Conservation (phyloP, 1,284 basidiomycete species). For the Cutaneotrichosporon curvatum region DNA sequence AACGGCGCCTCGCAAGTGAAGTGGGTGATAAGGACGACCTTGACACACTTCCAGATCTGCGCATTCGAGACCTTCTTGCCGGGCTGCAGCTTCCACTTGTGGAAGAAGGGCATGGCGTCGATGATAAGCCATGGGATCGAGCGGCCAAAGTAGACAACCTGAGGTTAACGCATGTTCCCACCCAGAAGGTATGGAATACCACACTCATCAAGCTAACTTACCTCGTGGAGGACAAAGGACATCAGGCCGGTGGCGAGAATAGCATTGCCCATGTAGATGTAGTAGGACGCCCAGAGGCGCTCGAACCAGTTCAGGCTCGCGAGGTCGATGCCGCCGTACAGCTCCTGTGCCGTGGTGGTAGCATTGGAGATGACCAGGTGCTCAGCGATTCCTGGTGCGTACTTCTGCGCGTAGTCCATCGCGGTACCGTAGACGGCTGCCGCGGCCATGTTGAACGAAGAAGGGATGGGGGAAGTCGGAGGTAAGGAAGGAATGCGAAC, state of each 20-base stretch:
- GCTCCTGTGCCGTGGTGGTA: slow-evolving; percentile 34
- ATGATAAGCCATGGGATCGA: slow-evolving; percentile 93
- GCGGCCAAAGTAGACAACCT: slow-evolving; percentile 96
- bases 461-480: too few species aligned
- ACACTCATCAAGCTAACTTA: slow-evolving; percentile 47
- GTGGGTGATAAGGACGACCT: slow-evolving; percentile 88
- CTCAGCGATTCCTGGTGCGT: slow-evolving; percentile 35
- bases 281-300: slow-evolving; percentile 72
- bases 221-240: slow-evolving; percentile 91
- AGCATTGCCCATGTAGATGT: slow-evolving; percentile 80
- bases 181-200: background rate
- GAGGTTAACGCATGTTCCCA: background rate
- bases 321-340: slow-evolving; percentile 53
- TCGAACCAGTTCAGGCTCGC: slow-evolving; percentile 66
- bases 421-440: slow-evolving; percentile 22
- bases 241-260: slow-evolving; percentile 88
- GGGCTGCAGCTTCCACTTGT: slow-evolving; percentile 89
- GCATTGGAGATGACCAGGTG: slow-evolving; percentile 38
- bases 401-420: slow-evolving; percentile 37
- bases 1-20: slow-evolving; percentile 92
- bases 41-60: slow-evolving; percentile 95
- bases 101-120: slow-evolving; percentile 88
- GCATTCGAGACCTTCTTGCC: slow-evolving; percentile 66
- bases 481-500: too few species aligned
- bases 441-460: slow-evolving; percentile 18